Evolutionary conservation across 73 alveolate species (phyloP).

Genomic region (Paramecium primaurelia): DNA sequence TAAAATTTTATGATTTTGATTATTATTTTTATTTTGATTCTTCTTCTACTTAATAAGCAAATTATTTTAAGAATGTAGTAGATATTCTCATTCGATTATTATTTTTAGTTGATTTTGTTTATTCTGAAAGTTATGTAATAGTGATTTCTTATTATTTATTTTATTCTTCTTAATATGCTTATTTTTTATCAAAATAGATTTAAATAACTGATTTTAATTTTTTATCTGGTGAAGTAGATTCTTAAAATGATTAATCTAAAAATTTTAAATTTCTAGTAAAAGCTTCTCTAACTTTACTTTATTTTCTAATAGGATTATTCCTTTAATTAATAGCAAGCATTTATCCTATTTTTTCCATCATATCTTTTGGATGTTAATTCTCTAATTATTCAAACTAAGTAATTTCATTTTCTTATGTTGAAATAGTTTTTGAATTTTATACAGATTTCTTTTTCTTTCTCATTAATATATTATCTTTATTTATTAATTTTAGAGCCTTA

Average conservation of each 20-base stretch:
- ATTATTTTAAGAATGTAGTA: neutral
- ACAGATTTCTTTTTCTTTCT: neutral
- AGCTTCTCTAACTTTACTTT: neutral
- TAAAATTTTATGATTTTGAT: neutral
- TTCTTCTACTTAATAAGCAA: neutral
- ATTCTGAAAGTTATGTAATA: neutral
- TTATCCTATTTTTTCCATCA: neutral
- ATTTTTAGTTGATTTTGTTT: neutral
- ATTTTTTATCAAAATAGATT: neutral
- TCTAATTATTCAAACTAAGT: neutral
- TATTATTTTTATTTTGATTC: neutral
- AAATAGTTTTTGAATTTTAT: neutral
- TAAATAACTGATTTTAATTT: neutral
- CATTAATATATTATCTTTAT: neutral
- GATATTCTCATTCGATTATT: neutral
- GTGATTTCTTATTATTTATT: neutral
- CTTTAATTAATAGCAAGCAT: neutral
- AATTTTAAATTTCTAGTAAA: neutral
- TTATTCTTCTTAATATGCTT: slow-evolving; percentile 9
- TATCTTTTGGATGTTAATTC: neutral
- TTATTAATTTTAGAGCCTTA: neutral
- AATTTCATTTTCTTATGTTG: neutral
- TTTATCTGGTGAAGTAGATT: neutral
- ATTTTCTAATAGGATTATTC: neutral
- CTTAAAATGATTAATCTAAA: neutral